These are phyloP conservation scores for Serendipita indica DNA, from an alignment of 768 basidiomycete species.

Conservation along the genomic window DNA sequence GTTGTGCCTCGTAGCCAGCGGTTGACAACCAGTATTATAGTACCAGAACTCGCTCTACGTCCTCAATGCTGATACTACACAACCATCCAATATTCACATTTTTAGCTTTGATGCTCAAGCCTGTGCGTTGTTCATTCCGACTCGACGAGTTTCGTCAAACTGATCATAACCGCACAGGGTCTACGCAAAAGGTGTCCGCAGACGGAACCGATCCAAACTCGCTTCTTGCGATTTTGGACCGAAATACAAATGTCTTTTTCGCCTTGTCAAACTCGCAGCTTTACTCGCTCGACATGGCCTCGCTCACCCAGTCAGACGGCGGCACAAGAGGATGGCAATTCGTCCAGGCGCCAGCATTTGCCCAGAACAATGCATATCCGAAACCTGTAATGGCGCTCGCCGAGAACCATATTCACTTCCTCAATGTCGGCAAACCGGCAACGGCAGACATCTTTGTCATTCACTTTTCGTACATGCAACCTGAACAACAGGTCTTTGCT, in stretches of 20 bases:
- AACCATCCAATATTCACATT: conserved; percentile 58
- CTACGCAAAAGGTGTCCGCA: conserved; percentile 43
- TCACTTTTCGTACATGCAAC: conserved; percentile 76
- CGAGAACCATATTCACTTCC: conserved; percentile 76
- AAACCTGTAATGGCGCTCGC: conserved; percentile 66
- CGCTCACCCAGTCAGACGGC: conserved; percentile 44
- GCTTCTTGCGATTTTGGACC: conserved; percentile 69
- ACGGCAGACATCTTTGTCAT: conserved; percentile 71
- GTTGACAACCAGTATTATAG: conserved; percentile 24
- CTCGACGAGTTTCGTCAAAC: conserved; percentile 16
- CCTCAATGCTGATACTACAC: conserved; percentile 57
- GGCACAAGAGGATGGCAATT: conserved; percentile 47
- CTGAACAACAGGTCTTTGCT: conserved; percentile 41
- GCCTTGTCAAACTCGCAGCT: conserved; percentile 51
- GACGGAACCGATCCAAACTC: conserved; percentile 44
- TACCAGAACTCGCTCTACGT: conserved; percentile 80
- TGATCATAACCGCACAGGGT: conserved; percentile 44
- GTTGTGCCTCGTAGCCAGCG: background rate
- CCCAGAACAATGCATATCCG: conserved; percentile 32
- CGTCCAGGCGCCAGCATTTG: conserved; percentile 42
- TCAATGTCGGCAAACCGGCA: conserved; percentile 55
- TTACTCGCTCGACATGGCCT: conserved; percentile 54
- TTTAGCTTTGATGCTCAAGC: conserved; percentile 32
- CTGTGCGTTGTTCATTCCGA: background rate
- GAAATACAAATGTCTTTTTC: conserved; percentile 87